Percentiles rank a stretch among this genome's conserved stretches.
phyloP scores from a whole-genome alignment of 306 rosid genomes.

The Neltuma alba region DNA sequence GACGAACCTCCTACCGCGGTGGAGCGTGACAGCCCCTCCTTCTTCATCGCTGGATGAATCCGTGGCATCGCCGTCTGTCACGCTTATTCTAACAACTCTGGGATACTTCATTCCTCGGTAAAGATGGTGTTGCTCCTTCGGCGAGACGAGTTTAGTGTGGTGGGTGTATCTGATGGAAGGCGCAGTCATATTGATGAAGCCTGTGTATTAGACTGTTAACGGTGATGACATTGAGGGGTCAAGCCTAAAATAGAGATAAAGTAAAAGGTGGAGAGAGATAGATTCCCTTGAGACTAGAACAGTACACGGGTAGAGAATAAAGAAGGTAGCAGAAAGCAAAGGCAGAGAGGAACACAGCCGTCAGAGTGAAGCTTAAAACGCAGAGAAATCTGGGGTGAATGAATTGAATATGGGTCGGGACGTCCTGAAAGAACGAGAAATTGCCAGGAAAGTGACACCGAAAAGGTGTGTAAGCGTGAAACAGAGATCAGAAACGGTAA shows the following conservation, averaged over 20 bases:
- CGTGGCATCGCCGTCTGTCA: slow-evolving; percentile 78
- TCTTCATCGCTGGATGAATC: slow-evolving; percentile 93
- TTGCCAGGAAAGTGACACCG: slow-evolving; percentile 53
- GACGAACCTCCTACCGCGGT: slow-evolving; percentile 58
- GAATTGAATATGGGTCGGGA: slow-evolving; percentile 37
- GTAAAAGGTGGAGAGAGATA: slow-evolving; percentile 16
- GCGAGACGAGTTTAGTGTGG: slow-evolving; percentile 45
- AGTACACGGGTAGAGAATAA: slow-evolving; percentile 52
- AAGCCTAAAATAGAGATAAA: slow-evolving; percentile 19
- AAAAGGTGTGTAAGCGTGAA: slow-evolving; percentile 33
- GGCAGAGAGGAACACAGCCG: slow-evolving; percentile 36
- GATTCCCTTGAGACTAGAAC: slow-evolving; percentile 49
- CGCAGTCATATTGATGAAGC: slow-evolving; percentile 23
- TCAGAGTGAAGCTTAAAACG: slow-evolving; percentile 59
- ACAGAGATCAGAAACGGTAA: slow-evolving; percentile 17
- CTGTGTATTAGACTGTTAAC: slow-evolving; percentile 42
- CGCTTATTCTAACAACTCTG: slow-evolving; percentile 57
- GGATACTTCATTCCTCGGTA: slow-evolving; percentile 40
- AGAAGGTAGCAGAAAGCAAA: slow-evolving; percentile 42
- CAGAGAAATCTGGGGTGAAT: slow-evolving; percentile 39
- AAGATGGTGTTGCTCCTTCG: not conserved
- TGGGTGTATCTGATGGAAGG: slow-evolving; percentile 48
- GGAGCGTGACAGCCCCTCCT: slow-evolving; percentile 28
- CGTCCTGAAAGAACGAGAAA: slow-evolving; percentile 57
- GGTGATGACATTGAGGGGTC: slow-evolving; percentile 44